Evolutionary conservation across 805 yeast species (phyloP), one percentile per base, ranked within the genome.

Genomic region (Lachancea waltii): DNA sequence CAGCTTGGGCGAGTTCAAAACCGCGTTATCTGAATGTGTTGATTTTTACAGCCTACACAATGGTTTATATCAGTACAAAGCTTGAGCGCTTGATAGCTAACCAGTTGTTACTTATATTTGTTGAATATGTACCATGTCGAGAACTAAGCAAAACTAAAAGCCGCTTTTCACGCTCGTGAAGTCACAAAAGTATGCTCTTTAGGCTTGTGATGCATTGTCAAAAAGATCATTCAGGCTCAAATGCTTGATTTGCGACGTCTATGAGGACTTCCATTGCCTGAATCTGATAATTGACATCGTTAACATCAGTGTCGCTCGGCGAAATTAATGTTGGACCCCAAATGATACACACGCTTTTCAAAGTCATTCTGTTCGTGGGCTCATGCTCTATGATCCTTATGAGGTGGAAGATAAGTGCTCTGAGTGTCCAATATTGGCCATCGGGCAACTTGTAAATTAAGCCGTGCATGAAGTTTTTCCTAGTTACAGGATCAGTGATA

Each of bases 301-400:
- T 84, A 3, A 77, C 74, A 43, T 77, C 80, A 17, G 75, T 73
- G 41, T 74, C 76, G 49, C 77, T 83, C 33, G 79, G 76, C 14
- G 80, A 73, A 58, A 92, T 71, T 36, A 92, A 63, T 2, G 85
- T 84, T 14, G 95, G 95, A 0, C 97, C 96, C 98, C 98, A 92
- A 26, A 90, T 87, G 27, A 85, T 85, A 33, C 95, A 85, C 50
- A 92, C 61, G 43, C 83, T 81, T 53, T 81, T 80, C 41, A 79
- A 70, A 33, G 78, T 78, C 98, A 92, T 92, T 56, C 92, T 72
- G 56, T 87, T 86, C 24, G 62, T 49, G 15, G 69, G 69, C 51
- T 79, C 80, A 40, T 77, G 69, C 20, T 72, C 71, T 26, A 81
- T 76, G 10, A 92, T 79, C 40, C 81, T 74, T 45, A 81, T 78